phyloP scores from a whole-genome alignment of 2,329 filamentous ascomycete genomes.

The Calonectria pseudoturangicola region DNA sequence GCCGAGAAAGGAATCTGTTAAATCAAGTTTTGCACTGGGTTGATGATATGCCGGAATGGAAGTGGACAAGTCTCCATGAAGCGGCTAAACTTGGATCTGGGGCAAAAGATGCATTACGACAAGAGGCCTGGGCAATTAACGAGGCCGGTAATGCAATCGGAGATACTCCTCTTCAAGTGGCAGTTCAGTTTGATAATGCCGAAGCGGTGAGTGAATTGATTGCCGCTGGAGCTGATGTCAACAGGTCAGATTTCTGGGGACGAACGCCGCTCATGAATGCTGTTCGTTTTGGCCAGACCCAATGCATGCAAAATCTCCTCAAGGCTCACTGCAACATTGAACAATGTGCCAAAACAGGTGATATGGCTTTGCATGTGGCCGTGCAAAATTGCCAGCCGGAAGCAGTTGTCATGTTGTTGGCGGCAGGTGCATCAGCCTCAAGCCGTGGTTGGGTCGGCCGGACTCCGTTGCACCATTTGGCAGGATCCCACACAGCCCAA shows the following conservation, averaged over 20 bases:
- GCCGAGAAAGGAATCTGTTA: neutral
- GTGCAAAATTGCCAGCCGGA: neutral
- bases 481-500: fast-evolving
- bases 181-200: neutral
- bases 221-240: neutral
- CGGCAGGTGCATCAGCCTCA: neutral
- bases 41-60: neutral
- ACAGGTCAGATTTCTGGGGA: neutral
- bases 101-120: neutral
- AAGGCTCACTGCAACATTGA: neutral
- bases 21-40: neutral
- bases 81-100: neutral
- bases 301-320: neutral
- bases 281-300: neutral
- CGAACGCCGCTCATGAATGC: neutral
- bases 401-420: neutral
- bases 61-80: constrained; percentile 6
- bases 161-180: neutral
- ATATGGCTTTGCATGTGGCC: neutral
- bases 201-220: neutral
- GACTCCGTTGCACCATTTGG: neutral
- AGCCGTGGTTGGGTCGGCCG: neutral
- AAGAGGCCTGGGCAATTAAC: neutral
- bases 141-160: neutral
- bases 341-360: fast-evolving